These are phyloP conservation scores for Talaromyces islandicus DNA, from an alignment of 2,329 filamentous ascomycete genomes.

Conservation along the genomic window DNA sequence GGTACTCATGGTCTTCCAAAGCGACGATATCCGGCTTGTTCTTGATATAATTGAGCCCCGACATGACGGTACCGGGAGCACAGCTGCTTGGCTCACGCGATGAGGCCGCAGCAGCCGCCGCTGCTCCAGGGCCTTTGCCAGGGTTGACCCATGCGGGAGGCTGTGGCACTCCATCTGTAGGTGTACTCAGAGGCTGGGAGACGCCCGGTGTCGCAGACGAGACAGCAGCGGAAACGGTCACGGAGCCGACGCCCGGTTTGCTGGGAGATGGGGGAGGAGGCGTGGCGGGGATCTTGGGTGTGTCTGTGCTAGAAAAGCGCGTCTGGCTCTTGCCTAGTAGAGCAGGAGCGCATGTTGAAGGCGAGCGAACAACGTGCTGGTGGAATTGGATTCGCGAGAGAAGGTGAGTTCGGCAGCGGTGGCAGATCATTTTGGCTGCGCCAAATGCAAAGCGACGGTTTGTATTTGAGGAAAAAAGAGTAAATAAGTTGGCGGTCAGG, in stretches of 20 bases:
- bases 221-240: slow-evolving; percentile 29
- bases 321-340: slow-evolving; percentile 24
- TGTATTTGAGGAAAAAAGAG: not conserved
- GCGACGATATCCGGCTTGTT: slow-evolving; percentile 41
- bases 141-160: slow-evolving; percentile 8
- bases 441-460: not conserved
- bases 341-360: slow-evolving; percentile 23
- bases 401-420: slow-evolving; percentile 34
- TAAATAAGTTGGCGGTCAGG: not conserved
- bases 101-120: slow-evolving; percentile 19
- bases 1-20: slow-evolving; percentile 43
- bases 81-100: slow-evolving; percentile 34
- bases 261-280: slow-evolving; percentile 25
- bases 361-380: slow-evolving; percentile 21
- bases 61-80: slow-evolving; percentile 33
- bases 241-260: slow-evolving; percentile 21
- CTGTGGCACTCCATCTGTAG: slow-evolving; percentile 19
- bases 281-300: slow-evolving; percentile 17
- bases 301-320: slow-evolving; percentile 24
- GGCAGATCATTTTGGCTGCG: slow-evolving; percentile 33
- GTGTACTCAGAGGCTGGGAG: slow-evolving; percentile 37
- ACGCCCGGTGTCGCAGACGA: slow-evolving; percentile 35
- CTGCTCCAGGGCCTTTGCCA: slow-evolving; percentile 19
- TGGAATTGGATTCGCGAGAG: slow-evolving; percentile 31
- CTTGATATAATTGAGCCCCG: slow-evolving; percentile 42